Conservation (phyloP, 768 basidiomycete genomes). For the Cystobasidium onofrii region DNA sequence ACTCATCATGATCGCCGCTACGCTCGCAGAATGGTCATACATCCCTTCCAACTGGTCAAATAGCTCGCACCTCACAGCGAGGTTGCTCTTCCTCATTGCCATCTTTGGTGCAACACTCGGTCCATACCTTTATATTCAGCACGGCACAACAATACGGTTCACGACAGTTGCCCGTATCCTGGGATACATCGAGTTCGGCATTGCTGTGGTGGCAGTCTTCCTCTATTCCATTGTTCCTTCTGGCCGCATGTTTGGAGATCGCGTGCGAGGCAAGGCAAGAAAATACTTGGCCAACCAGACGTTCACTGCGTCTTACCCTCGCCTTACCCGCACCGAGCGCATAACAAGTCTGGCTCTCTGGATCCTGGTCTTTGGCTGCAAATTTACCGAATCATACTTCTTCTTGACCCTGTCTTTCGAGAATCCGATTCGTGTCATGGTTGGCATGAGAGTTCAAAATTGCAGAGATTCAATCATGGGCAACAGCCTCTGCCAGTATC, state of each 20-base stretch:
- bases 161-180: conserved; percentile 71
- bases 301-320: conserved; percentile 90
- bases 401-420: conserved; percentile 92
- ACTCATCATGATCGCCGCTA: conserved; percentile 89
- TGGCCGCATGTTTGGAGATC: conserved; percentile 96
- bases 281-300: conserved; percentile 98
- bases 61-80: conserved; percentile 86
- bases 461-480: conserved; percentile 84
- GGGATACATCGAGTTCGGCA: conserved; percentile 92
- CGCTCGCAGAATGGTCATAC: conserved; percentile 89
- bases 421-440: conserved; percentile 89
- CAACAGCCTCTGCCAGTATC: conserved; percentile 72
- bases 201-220: conserved; percentile 74
- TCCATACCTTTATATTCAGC: conserved; percentile 88
- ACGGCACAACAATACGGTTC: conserved; percentile 49
- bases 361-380: conserved; percentile 90
- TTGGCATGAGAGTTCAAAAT: conserved; percentile 86
- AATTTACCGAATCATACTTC: conserved; percentile 94
- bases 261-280: conserved; percentile 85
- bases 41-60: conserved; percentile 99
- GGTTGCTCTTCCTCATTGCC: conserved; percentile 77
- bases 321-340: conserved; percentile 58
- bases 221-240: conserved; percentile 88
- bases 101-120: conserved; percentile 84
- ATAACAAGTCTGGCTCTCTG: conserved; percentile 72